Evolutionary conservation across 306 rosid species (phyloP), one percentile per base, ranked within the genome.

Genomic region (Quercus cerris): DNA sequence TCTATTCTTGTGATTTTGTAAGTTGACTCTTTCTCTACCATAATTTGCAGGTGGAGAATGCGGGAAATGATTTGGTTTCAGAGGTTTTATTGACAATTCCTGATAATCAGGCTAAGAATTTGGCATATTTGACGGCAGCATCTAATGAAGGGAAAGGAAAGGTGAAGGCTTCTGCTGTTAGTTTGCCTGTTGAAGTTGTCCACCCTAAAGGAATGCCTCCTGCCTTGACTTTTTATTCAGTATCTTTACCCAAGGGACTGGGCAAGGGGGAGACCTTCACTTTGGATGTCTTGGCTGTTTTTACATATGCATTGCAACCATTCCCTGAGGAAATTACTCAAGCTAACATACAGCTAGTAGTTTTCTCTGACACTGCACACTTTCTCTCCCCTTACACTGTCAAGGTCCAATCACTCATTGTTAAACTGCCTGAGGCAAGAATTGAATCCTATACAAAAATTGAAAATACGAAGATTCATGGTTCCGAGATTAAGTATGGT

Each of bases 401-500:
- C 76, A 91, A 79, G 86, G 72, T 72, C 51, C 99, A 96, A 81
- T 89, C 97, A 28, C 88, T 96, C 61, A 80, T 73, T 78, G 77
- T 96, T 68, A 96, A 90, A 74, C 77, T 96, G 84, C 99, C 99
- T 31, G 97, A 90, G 38, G 97, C 94, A 30, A 90, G 99, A 74
- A 86, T 96, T 78, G 98, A 96, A 80, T 91, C 97, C 58, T 96
- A 88, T 73, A 81, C 99, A 44, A 96, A 67, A 82, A 46, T 93
- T 54, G 97, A 89, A 71, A 90, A 83, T 73, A 84, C 90, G 0
- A 93, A 93, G 85, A 78, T 84, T 73, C 94, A 89, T 76, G 97
- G 97, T 61, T 93, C 99, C 56, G 99, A 93, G 87, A 87, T 96
- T 84, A 96, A 89, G 81, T 96, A 96, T 18, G 98, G 98, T 82